A percentile compares a stretch with the other conserved stretches of the same genome.
phyloP scores from a whole-genome alignment of 257 asterid genomes.

The Prunella vulgaris region DNA sequence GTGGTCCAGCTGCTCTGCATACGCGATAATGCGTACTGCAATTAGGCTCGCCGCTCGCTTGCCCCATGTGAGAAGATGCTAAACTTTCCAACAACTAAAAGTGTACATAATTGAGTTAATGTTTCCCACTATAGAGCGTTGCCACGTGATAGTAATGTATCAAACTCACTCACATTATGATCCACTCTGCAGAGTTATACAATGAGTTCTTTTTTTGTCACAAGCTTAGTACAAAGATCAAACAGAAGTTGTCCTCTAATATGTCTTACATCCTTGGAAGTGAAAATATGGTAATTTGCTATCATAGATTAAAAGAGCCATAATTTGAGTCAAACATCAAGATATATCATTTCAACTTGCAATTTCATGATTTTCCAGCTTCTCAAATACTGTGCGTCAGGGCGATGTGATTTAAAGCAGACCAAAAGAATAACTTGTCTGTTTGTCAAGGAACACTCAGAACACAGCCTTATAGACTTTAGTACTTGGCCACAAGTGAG shows the following conservation, averaged over 20 bases:
- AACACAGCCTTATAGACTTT: constrained; percentile 9
- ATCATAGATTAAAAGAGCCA: background rate
- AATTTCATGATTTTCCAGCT: background rate
- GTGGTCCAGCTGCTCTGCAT: background rate
- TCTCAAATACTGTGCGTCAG: background rate
- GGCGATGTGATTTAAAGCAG: constrained; percentile 2
- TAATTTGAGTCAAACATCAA: background rate
- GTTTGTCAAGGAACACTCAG: constrained; percentile 16
- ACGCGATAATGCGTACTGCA: background rate
- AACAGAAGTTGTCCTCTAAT: background rate
- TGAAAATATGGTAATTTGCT: background rate
- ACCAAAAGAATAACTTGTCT: background rate
- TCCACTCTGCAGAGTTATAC: background rate
- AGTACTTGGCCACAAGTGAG: constrained; percentile 13
- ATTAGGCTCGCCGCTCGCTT: too few species aligned
- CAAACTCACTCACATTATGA: constrained; percentile 1
- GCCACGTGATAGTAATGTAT: background rate
- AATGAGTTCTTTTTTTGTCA: background rate
- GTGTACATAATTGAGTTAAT: background rate
- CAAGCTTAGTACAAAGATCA: background rate
- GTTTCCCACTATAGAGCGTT: background rate
- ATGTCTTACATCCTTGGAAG: background rate
- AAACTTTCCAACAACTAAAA: background rate
- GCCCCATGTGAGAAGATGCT: background rate
- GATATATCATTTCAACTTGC: background rate